Conservation (phyloP, 1,139 yeast species). For the Kluyveromyces marxianus region DNA sequence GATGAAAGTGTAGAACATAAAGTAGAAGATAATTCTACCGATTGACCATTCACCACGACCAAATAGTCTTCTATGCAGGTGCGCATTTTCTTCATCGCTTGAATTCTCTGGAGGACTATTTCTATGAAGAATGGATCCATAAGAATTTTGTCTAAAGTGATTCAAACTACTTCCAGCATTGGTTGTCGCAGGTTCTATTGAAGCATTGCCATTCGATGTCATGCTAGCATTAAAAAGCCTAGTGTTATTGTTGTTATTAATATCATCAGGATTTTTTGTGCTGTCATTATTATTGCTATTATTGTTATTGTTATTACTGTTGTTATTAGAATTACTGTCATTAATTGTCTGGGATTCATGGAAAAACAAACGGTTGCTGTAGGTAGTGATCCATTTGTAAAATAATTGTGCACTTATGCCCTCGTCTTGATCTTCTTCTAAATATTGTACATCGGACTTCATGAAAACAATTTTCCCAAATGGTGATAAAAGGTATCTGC, state of each 20-base stretch:
- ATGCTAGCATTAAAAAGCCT: neutral
- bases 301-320: neutral
- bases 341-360: slow-evolving; percentile 25
- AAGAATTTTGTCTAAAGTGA: neutral
- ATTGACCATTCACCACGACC: slow-evolving; percentile 92
- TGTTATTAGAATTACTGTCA: neutral
- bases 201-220: neutral
- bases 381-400: slow-evolving; percentile 81
- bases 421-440: slow-evolving; percentile 81
- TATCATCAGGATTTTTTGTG: neutral
- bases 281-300: neutral
- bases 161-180: neutral
- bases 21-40: slow-evolving; percentile 75
- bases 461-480: slow-evolving; percentile 86
- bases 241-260: neutral
- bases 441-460: slow-evolving; percentile 69
- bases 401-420: slow-evolving; percentile 83
- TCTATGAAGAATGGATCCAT: neutral
- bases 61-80: slow-evolving; percentile 44
- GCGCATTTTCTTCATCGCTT: slow-evolving; percentile 11
- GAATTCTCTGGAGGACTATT: neutral
- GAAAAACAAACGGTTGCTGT: slow-evolving; percentile 36
- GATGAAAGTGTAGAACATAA: slow-evolving; percentile 58
- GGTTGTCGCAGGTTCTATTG: neutral
- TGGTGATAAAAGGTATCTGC: slow-evolving; percentile 68